Conservation (phyloP, 345 rosid species). For the Ricinus communis region DNA sequence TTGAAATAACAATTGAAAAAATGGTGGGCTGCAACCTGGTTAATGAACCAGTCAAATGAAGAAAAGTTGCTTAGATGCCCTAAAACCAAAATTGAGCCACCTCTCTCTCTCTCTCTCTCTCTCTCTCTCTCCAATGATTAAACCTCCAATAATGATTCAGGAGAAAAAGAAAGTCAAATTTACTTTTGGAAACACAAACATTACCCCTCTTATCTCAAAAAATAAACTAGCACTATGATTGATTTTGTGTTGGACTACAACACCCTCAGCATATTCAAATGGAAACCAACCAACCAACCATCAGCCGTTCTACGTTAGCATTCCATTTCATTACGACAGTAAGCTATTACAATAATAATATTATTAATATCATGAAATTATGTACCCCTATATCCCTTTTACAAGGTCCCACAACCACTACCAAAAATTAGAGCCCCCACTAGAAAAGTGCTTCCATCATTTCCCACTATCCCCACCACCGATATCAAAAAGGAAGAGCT, state of each 20-base stretch:
- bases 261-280: not conserved
- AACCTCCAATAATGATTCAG: slow-evolving; percentile 26
- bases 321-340: slow-evolving; percentile 9
- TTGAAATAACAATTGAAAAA: too few species aligned
- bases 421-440: slow-evolving; percentile 43
- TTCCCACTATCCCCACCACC: slow-evolving; percentile 58
- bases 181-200: slow-evolving; percentile 25
- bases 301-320: slow-evolving; percentile 5
- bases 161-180: slow-evolving; percentile 29
- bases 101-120: not conserved
- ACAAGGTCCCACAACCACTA: slow-evolving; percentile 67
- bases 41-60: not conserved
- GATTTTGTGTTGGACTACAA: slow-evolving; percentile 19
- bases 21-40: too few species aligned
- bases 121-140: slow-evolving; percentile 23
- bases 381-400: slow-evolving; percentile 24
- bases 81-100: not conserved
- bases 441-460: slow-evolving; percentile 59
- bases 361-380: not conserved
- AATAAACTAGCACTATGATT: slow-evolving; percentile 23
- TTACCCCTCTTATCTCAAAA: not conserved
- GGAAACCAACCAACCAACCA: slow-evolving; percentile 15
- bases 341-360: slow-evolving; percentile 8
- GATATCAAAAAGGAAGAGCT: slow-evolving; percentile 41
- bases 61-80: not conserved